phyloP scores from a whole-genome alignment of 768 basidiomycete genomes.

The Podaxis carcinomalis region DNA sequence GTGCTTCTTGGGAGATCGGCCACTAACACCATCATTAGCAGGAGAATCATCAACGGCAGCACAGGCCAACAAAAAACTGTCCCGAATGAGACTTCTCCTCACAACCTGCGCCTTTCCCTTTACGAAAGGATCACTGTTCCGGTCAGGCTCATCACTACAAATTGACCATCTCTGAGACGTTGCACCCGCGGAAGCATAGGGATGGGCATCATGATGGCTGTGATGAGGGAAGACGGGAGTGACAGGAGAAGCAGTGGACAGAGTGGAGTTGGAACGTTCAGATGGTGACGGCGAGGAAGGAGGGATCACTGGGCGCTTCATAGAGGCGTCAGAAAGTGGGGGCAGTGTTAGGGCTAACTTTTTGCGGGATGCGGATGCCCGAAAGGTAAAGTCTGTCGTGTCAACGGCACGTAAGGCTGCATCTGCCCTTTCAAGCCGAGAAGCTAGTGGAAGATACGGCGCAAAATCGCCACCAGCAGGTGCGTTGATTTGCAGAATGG shows the following conservation, averaged over 20 bases:
- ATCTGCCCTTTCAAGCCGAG: neutral
- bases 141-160: conserved; percentile 1
- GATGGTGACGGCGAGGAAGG: conserved; percentile 6
- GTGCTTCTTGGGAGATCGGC: neutral
- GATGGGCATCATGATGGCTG: neutral
- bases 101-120: conserved; percentile 1
- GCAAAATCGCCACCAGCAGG: conserved; percentile 2
- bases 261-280: conserved; percentile 1
- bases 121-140: conserved; percentile 1
- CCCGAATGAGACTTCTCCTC: conserved; percentile 6
- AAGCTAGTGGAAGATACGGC: conserved; percentile 4
- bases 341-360: neutral
- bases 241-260: conserved; percentile 6
- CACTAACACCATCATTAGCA: neutral
- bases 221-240: conserved; percentile 7
- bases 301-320: neutral
- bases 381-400: neutral
- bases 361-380: neutral
- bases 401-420: neutral
- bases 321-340: neutral
- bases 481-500: neutral
- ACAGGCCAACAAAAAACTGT: conserved; percentile 5
- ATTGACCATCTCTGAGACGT: conserved; percentile 3
- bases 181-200: neutral
- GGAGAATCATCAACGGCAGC: conserved; percentile 6